Evolutionary conservation across 257 asterid species (phyloP).

Genomic region (Vinca minor): DNA sequence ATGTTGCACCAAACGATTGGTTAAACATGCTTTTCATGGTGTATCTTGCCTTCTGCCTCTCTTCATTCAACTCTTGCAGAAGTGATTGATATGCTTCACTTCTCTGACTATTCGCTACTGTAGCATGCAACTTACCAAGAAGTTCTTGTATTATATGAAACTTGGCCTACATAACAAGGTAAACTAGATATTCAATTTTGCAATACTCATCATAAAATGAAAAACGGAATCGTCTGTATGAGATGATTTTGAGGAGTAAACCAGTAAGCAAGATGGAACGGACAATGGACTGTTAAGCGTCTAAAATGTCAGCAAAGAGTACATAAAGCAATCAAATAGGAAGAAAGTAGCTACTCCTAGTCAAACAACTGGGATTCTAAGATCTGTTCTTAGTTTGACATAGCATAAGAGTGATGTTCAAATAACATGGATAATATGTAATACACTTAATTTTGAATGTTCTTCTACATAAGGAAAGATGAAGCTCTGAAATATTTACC

Average conservation of each 20-base stretch:
- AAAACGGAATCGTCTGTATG: background rate
- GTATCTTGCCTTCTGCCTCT: slow-evolving; percentile 67
- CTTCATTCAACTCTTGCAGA: slow-evolving; percentile 67
- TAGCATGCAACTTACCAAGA: slow-evolving; percentile 79
- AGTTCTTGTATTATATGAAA: slow-evolving; percentile 83
- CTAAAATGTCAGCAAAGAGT: background rate
- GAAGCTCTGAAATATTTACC: slow-evolving; percentile 34
- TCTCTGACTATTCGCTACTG: slow-evolving; percentile 40
- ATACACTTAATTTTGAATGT: background rate
- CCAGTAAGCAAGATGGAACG: background rate
- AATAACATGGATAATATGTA: background rate
- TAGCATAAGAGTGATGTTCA: background rate
- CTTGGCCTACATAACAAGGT: slow-evolving; percentile 53
- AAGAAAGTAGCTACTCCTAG: background rate
- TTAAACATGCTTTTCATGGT: slow-evolving; percentile 82
- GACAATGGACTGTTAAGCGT: background rate
- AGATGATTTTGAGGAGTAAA: background rate
- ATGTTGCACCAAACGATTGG: slow-evolving; percentile 84
- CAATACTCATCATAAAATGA: background rate
- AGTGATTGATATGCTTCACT: slow-evolving; percentile 55
- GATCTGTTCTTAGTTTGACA: background rate
- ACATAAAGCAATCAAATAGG: background rate
- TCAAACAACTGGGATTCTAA: background rate
- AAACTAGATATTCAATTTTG: slow-evolving; percentile 7
- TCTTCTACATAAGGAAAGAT: slow-evolving; percentile 6